These are phyloP conservation scores for Fennellomyces sp. DNA, from an alignment of 371 early-diverging fungal species.

Conservation along the genomic window DNA sequence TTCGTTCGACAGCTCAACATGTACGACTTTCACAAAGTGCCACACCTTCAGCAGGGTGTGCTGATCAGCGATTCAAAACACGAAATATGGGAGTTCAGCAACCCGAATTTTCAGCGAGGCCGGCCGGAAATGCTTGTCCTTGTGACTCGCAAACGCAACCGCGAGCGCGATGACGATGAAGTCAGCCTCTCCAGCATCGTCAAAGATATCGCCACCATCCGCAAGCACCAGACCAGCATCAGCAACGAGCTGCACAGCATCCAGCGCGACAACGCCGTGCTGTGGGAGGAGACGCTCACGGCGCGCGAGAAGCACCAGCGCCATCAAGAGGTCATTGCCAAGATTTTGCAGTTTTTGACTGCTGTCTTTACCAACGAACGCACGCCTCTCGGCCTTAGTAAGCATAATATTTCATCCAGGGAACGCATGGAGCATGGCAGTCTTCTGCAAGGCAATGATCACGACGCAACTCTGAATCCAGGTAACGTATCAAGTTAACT, in stretches of 20 bases:
- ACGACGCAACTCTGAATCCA: too few relatives aligned
- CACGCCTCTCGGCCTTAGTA: constrained; percentile 9
- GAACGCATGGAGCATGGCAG: constrained; percentile 1
- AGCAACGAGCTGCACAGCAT: constrained; percentile 78
- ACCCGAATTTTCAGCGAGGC: constrained; percentile 51
- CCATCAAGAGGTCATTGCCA: constrained; percentile 88
- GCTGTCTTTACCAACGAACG: constrained; percentile 22
- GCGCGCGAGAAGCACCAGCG: constrained; percentile 77
- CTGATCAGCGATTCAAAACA: constrained; percentile 41
- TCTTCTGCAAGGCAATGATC: too few relatives aligned
- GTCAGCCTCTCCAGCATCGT: constrained; percentile 52
- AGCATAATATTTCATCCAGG: constrained; percentile 2
- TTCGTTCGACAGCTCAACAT: constrained; percentile 90
- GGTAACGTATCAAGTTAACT: too few relatives aligned
- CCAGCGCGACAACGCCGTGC: constrained; percentile 78
- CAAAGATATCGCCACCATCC: constrained; percentile 79
- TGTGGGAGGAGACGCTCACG: constrained; percentile 81
- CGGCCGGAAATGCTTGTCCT: constrained; percentile 54
- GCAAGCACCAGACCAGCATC: constrained; percentile 83
- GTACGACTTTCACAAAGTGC: constrained; percentile 72
- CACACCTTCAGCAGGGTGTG: constrained; percentile 75
- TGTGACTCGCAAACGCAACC: constrained; percentile 53
- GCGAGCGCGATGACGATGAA: constrained; percentile 39
- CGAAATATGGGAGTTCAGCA: constrained; percentile 61
- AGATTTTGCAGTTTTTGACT: constrained; percentile 79